Conservation (phyloP, 768 basidiomycete species). For the Hericium erinaceus region DNA sequence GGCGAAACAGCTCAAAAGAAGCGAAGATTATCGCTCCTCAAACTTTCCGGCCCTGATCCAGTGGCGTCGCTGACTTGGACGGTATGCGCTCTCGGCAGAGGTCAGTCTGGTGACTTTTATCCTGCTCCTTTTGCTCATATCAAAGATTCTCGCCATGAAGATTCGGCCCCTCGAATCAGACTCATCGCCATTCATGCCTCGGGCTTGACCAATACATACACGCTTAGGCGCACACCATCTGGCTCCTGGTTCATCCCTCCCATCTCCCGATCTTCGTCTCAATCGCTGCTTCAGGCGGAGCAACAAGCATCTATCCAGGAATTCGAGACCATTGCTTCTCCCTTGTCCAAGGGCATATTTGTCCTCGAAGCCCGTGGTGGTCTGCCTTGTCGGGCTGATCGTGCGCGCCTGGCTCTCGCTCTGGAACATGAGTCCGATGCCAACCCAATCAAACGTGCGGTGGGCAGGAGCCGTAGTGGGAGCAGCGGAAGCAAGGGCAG, state of each 20-base stretch:
- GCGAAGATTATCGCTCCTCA: constrained; percentile 26
- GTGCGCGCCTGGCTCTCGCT: constrained; percentile 31
- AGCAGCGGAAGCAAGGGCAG: neutral
- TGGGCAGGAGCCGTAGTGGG: neutral
- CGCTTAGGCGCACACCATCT: constrained; percentile 29
- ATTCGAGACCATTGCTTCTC: constrained; percentile 28
- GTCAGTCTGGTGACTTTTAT: constrained; percentile 21
- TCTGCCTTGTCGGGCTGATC: constrained; percentile 31
- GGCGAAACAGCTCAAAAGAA: constrained; percentile 31
- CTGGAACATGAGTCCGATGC: constrained; percentile 8
- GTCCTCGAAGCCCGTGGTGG: constrained; percentile 51
- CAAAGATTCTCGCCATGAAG: constrained; percentile 19
- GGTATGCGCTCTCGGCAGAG: constrained; percentile 45
- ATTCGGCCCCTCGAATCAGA: constrained; percentile 39
- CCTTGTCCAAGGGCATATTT: constrained; percentile 39
- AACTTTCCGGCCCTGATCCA: constrained; percentile 29
- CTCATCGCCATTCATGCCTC: constrained; percentile 53
- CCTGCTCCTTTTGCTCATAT: neutral
- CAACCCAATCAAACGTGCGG: neutral
- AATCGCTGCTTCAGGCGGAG: neutral
- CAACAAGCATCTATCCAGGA: constrained; percentile 19
- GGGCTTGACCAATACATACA: constrained; percentile 53
- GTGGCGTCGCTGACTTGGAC: constrained; percentile 59
- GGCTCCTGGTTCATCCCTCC: constrained; percentile 24
- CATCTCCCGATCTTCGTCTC: neutral